Conservation (phyloP, 805 yeast species). For the Nakazawaea ambrosiae region DNA sequence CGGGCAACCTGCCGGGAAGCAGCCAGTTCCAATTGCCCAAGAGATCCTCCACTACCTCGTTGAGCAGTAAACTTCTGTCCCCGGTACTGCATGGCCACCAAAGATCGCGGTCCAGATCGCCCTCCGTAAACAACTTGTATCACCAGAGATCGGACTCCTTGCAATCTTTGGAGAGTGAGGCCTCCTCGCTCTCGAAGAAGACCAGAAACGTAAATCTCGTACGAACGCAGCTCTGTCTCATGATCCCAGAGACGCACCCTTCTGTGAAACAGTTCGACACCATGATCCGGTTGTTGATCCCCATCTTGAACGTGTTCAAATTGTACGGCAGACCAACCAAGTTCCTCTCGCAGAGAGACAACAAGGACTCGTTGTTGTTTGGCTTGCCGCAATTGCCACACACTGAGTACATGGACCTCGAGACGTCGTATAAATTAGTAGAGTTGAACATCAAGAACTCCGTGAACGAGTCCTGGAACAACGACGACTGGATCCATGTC, state of each 20-base stretch:
- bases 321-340: slow-evolving; percentile 69
- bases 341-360: slow-evolving; percentile 50
- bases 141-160: slow-evolving; percentile 14
- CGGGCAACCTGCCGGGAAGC: slow-evolving; percentile 24
- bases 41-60: slow-evolving; percentile 22
- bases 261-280: slow-evolving; percentile 70
- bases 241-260: slow-evolving; percentile 64
- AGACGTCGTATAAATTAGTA: slow-evolving; percentile 23
- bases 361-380: slow-evolving; percentile 51
- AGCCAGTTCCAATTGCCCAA: slow-evolving; percentile 13
- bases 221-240: slow-evolving; percentile 22
- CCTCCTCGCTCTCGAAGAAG: slow-evolving; percentile 16
- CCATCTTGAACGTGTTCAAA: slow-evolving; percentile 62
- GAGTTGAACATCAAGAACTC: slow-evolving; percentile 25
- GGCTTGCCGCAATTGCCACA: slow-evolving; percentile 72
- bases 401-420: slow-evolving; percentile 43
- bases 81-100: not conserved
- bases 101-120: slow-evolving; percentile 6
- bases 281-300: slow-evolving; percentile 62
- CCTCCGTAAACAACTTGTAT: slow-evolving; percentile 6
- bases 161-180: slow-evolving; percentile 19
- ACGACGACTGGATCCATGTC: slow-evolving; percentile 27
- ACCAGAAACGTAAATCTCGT: slow-evolving; percentile 16
- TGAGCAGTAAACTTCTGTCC: slow-evolving; percentile 1
- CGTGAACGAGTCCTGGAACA: slow-evolving; percentile 23